Percentiles rank a stretch among this genome's conserved stretches.
Conservation (phyloP, 331 rosid species). For the Phaseolus coccineus region DNA sequence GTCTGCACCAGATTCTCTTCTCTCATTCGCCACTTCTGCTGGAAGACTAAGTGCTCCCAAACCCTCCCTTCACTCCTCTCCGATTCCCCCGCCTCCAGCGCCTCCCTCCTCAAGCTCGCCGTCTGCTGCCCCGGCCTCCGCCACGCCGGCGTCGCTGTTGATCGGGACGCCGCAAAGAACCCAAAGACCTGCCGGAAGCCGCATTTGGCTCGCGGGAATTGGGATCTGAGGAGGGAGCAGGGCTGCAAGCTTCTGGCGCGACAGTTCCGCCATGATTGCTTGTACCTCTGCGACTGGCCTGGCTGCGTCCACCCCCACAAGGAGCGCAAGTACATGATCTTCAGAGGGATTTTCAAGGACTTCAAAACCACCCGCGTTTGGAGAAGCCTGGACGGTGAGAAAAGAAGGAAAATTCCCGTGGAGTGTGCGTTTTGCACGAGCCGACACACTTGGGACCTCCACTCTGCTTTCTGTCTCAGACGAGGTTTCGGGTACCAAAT, state of each 20-base stretch:
- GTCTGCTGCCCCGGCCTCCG: conserved; percentile 84
- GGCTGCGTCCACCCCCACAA: conserved; percentile 78
- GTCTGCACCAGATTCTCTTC: conserved; percentile 71
- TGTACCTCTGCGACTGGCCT: conserved; percentile 84
- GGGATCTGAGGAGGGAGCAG: conserved; percentile 75
- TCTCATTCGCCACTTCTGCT: conserved; percentile 63
- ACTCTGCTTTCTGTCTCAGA: conserved; percentile 77
- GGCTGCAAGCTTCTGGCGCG: conserved; percentile 80
- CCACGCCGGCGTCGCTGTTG: conserved; percentile 60
- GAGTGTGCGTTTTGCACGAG: conserved; percentile 72
- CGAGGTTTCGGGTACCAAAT: conserved; percentile 73
- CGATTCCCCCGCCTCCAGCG: conserved; percentile 52
- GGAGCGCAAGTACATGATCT: conserved; percentile 77
- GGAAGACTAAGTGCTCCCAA: conserved; percentile 60
- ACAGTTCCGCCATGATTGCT: conserved; percentile 74
- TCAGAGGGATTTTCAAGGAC: conserved; percentile 76
- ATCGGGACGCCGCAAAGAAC: neutral
- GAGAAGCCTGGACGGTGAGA: conserved; percentile 70
- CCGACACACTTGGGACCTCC: conserved; percentile 76
- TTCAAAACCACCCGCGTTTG: conserved; percentile 71
- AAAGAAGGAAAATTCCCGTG: conserved; percentile 57
- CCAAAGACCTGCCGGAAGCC: neutral
- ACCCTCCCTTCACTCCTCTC: conserved; percentile 62
- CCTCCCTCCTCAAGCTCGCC: conserved; percentile 70
- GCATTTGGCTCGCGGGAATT: conserved; percentile 72